Evolutionary conservation across 768 basidiomycete genomes (phyloP).

Genomic region (Suillus weaverae): DNA sequence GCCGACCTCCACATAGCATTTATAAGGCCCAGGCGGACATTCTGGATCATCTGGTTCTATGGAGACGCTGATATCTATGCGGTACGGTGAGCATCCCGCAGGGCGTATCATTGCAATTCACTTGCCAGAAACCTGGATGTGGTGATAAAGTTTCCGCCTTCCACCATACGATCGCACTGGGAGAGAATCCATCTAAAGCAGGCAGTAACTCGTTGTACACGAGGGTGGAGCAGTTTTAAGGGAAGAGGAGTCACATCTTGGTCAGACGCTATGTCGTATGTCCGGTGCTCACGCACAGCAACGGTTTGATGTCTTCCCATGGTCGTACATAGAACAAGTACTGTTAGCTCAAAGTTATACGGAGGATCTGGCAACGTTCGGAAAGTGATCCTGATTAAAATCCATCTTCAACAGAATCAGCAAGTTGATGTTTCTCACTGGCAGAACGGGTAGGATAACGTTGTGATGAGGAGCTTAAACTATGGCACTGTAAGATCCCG

Average conservation of each 20-base stretch:
- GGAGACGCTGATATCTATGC: not conserved
- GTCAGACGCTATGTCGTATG: not conserved
- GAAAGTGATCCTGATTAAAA: not conserved
- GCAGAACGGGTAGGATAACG: not conserved
- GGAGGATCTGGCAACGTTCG: not conserved
- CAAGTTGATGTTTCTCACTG: not conserved
- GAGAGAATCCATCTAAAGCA: not conserved
- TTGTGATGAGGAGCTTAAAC: not conserved
- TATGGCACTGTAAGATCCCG: not conserved
- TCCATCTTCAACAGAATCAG: too few relatives aligned
- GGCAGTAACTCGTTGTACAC: not conserved
- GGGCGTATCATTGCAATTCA: not conserved
- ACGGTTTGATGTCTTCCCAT: conserved; percentile 6
- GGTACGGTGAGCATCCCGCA: not conserved
- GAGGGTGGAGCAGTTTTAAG: not conserved
- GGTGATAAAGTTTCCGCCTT: not conserved
- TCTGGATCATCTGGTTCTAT: not conserved
- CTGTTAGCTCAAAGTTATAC: not conserved
- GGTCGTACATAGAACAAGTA: not conserved
- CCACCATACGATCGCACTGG: not conserved
- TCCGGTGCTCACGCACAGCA: conserved; percentile 4
- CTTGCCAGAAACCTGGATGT: not conserved
- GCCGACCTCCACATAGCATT: not conserved
- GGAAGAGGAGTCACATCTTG: not conserved
- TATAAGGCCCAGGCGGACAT: not conserved